Conservation (phyloP, 306 rosid genomes). For the Begonia masoniana region DNA sequence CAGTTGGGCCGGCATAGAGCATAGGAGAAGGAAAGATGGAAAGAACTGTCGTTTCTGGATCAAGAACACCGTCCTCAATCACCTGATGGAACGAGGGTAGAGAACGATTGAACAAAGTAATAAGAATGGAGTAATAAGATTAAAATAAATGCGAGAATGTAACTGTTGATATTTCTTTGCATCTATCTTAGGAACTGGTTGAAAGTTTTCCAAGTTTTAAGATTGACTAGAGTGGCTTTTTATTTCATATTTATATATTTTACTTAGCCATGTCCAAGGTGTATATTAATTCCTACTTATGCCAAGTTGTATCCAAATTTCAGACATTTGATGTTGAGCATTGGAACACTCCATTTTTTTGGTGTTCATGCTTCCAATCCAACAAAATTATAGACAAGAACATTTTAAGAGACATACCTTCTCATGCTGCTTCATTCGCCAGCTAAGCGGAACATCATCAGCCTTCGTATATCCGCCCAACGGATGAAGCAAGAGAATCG, state of each 20-base stretch:
- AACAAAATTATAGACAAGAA: not conserved
- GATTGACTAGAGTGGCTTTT: too few relatives aligned
- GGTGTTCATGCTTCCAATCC: too few relatives aligned
- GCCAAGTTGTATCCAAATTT: too few relatives aligned
- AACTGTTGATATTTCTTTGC: too few relatives aligned
- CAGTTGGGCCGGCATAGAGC: constrained; percentile 98
- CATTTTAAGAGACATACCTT: constrained; percentile 34
- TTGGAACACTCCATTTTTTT: too few relatives aligned
- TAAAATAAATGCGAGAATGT: too few relatives aligned
- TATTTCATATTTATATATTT: too few relatives aligned
- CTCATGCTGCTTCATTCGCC: constrained; percentile 96
- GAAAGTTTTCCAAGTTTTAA: too few relatives aligned
- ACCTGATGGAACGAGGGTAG: constrained; percentile 31
- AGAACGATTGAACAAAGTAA: constrained; percentile 10
- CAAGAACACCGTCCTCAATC: constrained; percentile 97
- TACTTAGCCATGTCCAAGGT: too few relatives aligned
- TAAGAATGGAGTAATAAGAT: constrained; percentile 6
- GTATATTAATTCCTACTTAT: too few relatives aligned
- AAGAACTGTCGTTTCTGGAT: constrained; percentile 91
- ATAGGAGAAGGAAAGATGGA: constrained; percentile 95
- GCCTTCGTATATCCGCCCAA: constrained; percentile 94
- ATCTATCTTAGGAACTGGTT: too few relatives aligned
- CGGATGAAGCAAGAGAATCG: constrained; percentile 89
- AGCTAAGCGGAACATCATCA: constrained; percentile 90
- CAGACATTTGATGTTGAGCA: too few relatives aligned